A percentile compares a stretch with the other conserved stretches of the same genome.
Evolutionary conservation across 2,329 filamentous ascomycete genomes (phyloP).

Genomic region (Colletotrichum camelliae): DNA sequence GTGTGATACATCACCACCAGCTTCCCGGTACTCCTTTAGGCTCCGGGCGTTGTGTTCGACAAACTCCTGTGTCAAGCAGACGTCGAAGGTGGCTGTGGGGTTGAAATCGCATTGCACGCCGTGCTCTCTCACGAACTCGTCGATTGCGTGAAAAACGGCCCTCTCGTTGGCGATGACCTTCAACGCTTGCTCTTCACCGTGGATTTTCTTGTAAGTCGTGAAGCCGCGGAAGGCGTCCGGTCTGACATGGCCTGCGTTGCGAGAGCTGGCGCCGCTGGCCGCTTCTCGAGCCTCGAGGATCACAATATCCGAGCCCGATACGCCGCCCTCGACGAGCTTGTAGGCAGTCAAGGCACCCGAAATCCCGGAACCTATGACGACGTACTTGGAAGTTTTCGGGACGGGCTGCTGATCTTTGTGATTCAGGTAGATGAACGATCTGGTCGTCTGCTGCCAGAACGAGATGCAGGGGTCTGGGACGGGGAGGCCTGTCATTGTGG

Average conservation of each 20-base stretch:
- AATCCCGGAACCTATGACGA: slow-evolving; percentile 48
- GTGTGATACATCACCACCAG: neutral
- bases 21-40: neutral
- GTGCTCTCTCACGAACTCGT: slow-evolving; percentile 45
- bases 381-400: slow-evolving; percentile 36
- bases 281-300: slow-evolving; percentile 50
- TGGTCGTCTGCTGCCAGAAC: slow-evolving; percentile 47
- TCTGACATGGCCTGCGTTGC: slow-evolving; percentile 50
- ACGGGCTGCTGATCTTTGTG: slow-evolving; percentile 35
- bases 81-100: slow-evolving; percentile 50
- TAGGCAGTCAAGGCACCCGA: slow-evolving; percentile 45
- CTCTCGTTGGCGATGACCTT: neutral
- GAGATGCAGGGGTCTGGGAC: neutral
- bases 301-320: slow-evolving; percentile 36
- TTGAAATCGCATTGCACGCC: slow-evolving; percentile 51
- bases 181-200: neutral
- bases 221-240: slow-evolving; percentile 55
- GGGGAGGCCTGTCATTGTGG: neutral
- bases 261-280: slow-evolving; percentile 45
- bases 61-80: slow-evolving; percentile 52
- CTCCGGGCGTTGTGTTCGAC: slow-evolving; percentile 31
- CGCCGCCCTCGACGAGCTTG: slow-evolving; percentile 38
- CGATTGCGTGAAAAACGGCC: slow-evolving; percentile 35
- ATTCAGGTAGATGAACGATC: slow-evolving; percentile 45
- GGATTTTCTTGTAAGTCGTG: neutral